Evolutionary conservation across 192 early-diverging fungal genomes (phyloP).

Genomic region (Obelidium mucronatum): DNA sequence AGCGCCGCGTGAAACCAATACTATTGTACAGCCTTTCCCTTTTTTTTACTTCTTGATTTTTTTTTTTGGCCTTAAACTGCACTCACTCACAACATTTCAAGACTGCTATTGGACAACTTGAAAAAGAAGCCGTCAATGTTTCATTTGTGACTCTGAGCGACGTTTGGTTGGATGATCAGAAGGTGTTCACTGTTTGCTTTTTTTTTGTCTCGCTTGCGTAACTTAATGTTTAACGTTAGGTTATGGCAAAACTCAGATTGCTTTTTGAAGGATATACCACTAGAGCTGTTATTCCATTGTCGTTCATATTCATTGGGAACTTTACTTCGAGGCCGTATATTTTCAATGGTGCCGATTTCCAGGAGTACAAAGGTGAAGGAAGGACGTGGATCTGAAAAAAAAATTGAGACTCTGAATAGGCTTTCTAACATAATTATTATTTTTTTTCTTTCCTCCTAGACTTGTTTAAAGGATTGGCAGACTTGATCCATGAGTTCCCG

Average conservation of each 20-base stretch:
- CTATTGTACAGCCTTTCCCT: conserved; percentile 46
- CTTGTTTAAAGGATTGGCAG: conserved; percentile 63
- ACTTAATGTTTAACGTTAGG: conserved; percentile 41
- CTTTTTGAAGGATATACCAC: conserved; percentile 80
- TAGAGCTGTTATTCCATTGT: conserved; percentile 68
- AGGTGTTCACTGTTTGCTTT: conserved; percentile 50
- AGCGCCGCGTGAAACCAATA: conserved; percentile 56
- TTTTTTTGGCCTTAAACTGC: background rate
- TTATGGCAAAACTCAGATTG: conserved; percentile 71
- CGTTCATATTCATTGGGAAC: conserved; percentile 88
- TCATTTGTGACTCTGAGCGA: conserved; percentile 86
- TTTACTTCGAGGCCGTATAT: conserved; percentile 81
- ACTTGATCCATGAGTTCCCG: conserved; percentile 72
- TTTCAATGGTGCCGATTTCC: conserved; percentile 64
- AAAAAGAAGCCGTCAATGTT: conserved; percentile 55
- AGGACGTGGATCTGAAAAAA: background rate
- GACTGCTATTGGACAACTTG: conserved; percentile 39
- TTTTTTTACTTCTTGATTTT: conserved; percentile 19
- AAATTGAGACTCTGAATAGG: background rate
- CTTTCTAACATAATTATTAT: background rate
- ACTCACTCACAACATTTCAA: background rate
- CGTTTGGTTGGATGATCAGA: conserved; percentile 85
- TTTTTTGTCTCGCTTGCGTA: background rate
- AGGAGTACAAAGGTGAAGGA: conserved; percentile 66
- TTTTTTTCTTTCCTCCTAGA: conserved; percentile 22